Evolutionary conservation across 305 asterid genomes (phyloP), one percentile per base, ranked within the genome.

Genomic region (Rubia occidens): DNA sequence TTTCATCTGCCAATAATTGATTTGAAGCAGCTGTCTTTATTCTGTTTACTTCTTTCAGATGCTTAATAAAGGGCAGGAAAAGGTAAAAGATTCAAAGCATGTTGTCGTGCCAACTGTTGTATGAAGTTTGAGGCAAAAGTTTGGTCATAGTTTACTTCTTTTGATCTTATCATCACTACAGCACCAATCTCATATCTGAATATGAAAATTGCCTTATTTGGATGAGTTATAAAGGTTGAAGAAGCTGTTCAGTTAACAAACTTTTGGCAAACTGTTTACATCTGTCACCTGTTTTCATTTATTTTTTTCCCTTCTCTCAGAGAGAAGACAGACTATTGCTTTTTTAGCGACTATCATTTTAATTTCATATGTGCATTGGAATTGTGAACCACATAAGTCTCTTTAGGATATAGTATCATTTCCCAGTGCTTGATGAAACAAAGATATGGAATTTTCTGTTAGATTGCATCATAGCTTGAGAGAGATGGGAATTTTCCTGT

Each of bases 151-250:
- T 14, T 29, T 29, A 29, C 32, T 29, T 29, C 32, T 29, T 82
- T 82, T 77, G 86, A 82, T 71, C 74, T 79, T 45, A 77, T 82
- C 39, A 77, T 82, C 47, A 82, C 86, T n/a, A 82, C 86, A 39
- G 81, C 84, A 55, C 86, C 84, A 42, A 77, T 82, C 61, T 81
- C 82, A n/a, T 76, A 82, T 77, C 72, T 82, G 42, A 77, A 73
- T 64, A 78, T 75, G 49, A 79, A 82, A 77, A 67, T 82, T 40
- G 76, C 72, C 70, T 76, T 82, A 40, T 79, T 82, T 79, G 86
- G 86, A 32, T 77, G 76, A 49, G 84, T n/a, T n/a, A 43, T 79
- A 68, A 82, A 75, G 74, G 86, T 84, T 39, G 82, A 82, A 79
- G 81, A 82, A 71, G 80, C 65, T 51, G 86, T 79, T 67, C 84